Evolutionary conservation across 208 protist species (phyloP).

Genomic region (Leishmania arabica): DNA sequence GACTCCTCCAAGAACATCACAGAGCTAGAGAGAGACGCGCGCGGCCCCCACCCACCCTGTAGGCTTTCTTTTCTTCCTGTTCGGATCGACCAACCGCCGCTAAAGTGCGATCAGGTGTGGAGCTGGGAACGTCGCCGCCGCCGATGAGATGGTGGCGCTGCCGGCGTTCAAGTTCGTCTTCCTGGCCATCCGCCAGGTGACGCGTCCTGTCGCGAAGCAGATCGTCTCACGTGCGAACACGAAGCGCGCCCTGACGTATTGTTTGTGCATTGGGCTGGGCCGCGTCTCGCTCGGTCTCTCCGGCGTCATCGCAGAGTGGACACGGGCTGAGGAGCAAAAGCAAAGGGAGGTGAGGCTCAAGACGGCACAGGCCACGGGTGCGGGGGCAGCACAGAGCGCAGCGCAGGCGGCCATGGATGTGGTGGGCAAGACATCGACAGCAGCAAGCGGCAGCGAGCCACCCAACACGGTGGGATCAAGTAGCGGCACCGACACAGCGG

Average conservation of each 20-base stretch:
- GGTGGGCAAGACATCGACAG: slow-evolving; percentile 7
- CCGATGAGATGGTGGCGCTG: slow-evolving; percentile 69
- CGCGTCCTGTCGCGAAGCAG: slow-evolving; percentile 62
- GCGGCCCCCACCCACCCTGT: neutral
- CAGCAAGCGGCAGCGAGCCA: neutral
- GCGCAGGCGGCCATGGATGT: slow-evolving; percentile 19
- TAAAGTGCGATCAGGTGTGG: neutral
- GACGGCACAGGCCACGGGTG: slow-evolving; percentile 13
- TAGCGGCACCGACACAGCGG: slow-evolving; percentile 7
- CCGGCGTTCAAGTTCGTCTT: slow-evolving; percentile 77
- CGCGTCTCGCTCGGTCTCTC: slow-evolving; percentile 76
- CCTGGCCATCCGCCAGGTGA: slow-evolving; percentile 77
- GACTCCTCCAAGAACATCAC: neutral
- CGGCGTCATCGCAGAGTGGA: slow-evolving; percentile 71
- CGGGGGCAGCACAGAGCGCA: slow-evolving; percentile 19
- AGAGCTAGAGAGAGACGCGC: neutral
- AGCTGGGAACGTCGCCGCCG: neutral
- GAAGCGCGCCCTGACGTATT: slow-evolving; percentile 56
- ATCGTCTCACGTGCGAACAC: slow-evolving; percentile 65
- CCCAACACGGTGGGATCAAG: neutral
- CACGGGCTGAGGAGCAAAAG: slow-evolving; percentile 44
- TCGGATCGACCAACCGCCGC: neutral
- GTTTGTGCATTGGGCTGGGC: slow-evolving; percentile 76
- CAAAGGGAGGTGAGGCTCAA: slow-evolving; percentile 33
- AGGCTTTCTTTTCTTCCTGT: neutral